A percentile compares a stretch with the other conserved stretches of the same genome.
phyloP scores from a whole-genome alignment of 306 rosid genomes.

The Mimosa bimucronata region DNA sequence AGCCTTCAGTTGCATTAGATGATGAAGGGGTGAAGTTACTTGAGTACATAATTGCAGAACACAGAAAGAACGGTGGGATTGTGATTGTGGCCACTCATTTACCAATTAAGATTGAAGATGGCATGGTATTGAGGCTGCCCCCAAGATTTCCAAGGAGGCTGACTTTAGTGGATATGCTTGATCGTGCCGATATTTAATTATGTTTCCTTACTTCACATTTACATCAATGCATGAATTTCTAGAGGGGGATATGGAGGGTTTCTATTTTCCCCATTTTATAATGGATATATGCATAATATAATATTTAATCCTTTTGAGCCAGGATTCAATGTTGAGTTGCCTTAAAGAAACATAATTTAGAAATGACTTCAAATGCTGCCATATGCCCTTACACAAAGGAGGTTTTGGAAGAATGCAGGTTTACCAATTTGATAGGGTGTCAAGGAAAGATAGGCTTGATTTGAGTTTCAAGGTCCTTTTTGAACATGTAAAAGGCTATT shows the following conservation, averaged over 20 bases:
- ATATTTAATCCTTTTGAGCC: background rate
- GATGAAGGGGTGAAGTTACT: conserved; percentile 82
- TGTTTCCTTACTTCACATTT: conserved; percentile 7
- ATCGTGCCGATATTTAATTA: conserved; percentile 44
- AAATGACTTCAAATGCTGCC: too few relatives aligned
- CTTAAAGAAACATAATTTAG: too few relatives aligned
- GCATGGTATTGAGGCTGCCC: conserved; percentile 73
- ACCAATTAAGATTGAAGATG: conserved; percentile 78
- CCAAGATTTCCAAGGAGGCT: conserved; percentile 90
- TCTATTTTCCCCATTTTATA: background rate
- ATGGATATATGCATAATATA: background rate
- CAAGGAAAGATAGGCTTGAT: too few relatives aligned
- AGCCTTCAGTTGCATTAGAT: conserved; percentile 92
- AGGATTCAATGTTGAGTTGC: background rate
- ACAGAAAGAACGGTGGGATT: conserved; percentile 82
- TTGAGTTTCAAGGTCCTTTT: too few relatives aligned
- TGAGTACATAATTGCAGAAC: conserved; percentile 75
- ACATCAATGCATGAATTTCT: background rate
- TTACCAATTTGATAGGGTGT: too few relatives aligned
- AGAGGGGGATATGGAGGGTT: background rate
- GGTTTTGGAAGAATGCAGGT: too few relatives aligned
- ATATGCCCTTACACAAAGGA: too few relatives aligned
- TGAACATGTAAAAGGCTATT: too few relatives aligned
- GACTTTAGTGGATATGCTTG: conserved; percentile 46
- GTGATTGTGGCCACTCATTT: conserved; percentile 74